Evolutionary conservation across 306 rosid genomes (phyloP).

Genomic region (Rubus idaeus): DNA sequence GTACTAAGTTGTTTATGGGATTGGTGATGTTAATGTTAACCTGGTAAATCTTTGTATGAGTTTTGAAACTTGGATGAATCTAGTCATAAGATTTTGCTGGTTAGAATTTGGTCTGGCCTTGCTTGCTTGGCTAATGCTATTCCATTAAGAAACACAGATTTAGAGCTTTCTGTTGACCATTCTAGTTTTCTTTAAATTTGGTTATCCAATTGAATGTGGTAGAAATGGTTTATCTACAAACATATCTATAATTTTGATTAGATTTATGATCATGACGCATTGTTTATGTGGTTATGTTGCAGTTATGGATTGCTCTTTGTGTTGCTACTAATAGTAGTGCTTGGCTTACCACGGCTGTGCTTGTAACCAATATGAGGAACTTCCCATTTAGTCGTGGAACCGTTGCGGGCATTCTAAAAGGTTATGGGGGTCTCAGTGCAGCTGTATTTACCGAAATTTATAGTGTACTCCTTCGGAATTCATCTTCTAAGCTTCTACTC

Average conservation of each 20-base stretch:
- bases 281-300: conserved; percentile 13
- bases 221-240: neutral
- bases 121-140: neutral
- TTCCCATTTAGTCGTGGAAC: conserved; percentile 72
- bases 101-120: conserved; percentile 1
- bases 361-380: conserved; percentile 88
- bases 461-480: conserved; percentile 50
- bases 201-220: neutral
- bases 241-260: neutral
- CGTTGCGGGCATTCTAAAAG: conserved; percentile 76
- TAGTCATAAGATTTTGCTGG: neutral
- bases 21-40: neutral
- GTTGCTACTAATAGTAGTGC: conserved; percentile 73
- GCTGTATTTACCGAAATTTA: conserved; percentile 70
- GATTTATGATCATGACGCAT: neutral
- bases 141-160: neutral
- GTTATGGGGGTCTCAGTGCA: conserved; percentile 71
- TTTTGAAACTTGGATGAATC: neutral
- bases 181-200: neutral
- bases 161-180: conserved; percentile 3
- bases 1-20: neutral
- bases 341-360: conserved; percentile 68
- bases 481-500: conserved; percentile 56
- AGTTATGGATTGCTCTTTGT: conserved; percentile 69
- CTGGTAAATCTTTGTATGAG: neutral